Base-by-base conservation (phyloP, 73 alveolate genomes). In the Tetrahymena borealis region DNA sequence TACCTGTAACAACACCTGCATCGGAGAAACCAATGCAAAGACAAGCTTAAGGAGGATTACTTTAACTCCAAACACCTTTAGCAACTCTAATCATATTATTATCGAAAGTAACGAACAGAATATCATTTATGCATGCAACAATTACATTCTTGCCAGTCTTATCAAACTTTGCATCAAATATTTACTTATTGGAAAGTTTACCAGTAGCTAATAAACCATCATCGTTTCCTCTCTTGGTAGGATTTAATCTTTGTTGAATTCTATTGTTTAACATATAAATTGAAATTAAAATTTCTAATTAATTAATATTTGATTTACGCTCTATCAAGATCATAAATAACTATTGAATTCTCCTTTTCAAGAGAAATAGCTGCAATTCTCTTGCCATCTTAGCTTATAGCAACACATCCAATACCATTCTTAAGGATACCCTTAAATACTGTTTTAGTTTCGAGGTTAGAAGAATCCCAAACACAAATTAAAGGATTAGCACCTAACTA, bases 401-500 rank as follows among this genome's bases (percentile, higher is more conserved):
- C 98, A 79, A 98, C 94, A 78, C 96, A 96, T 39, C 94, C 93
- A 40, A 98, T 96, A 78, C 99, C 99, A 90, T 96, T 98, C 38
- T 92, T 94, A 28, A 98, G 94, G 3, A 97, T 97, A 32, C 98
- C 99, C 90, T 98, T 96, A 90, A 97, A 95, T 11, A 96, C 96
- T 31, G 97, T 98, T 78, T 96, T 95, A 31, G 95, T 93, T 93
- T 98, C 98, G 97, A 98, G 95, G 32, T 98, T 95, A 60, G 95
- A 97, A 33, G 97, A 91, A 95, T 97, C 98, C 99, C 99, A 98
- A 24, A 98, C 98, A 91, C 97, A 95, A 20, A 98, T 92, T 36
- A 96, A 92, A 32, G 99, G 99, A 91, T 95, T 98, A 85, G 98
- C 97, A 11, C 99, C 99, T 40, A 98, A 94, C 94, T 98, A 96